Percentiles rank a stretch among this genome's conserved stretches.
phyloP scores from a whole-genome alignment of 1,284 basidiomycete genomes.

The Ceratobasidium papillatum region DNA sequence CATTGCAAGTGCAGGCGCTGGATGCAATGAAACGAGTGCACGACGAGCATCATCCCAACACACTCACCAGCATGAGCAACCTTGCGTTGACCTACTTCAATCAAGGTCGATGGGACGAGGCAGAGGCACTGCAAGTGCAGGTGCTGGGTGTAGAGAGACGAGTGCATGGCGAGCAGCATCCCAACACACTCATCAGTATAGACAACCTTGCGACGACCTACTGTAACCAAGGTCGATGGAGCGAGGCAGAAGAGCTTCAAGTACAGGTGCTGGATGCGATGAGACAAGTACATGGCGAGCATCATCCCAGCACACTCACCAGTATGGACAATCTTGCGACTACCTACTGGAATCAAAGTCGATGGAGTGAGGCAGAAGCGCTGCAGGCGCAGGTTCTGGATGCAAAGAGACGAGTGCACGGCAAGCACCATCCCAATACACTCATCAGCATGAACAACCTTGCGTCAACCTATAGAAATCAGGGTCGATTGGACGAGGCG shows the following conservation, averaged over 20 bases:
- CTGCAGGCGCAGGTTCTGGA: too few species aligned
- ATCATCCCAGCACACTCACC: neutral
- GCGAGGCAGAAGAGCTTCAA: neutral
- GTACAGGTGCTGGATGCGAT: neutral
- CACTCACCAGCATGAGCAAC: neutral
- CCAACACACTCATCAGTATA: neutral
- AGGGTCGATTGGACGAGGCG: neutral
- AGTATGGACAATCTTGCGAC: slow-evolving; percentile 3
- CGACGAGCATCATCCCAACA: neutral
- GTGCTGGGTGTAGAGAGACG: too few species aligned
- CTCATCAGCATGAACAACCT: too few species aligned
- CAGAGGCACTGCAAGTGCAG: too few species aligned
- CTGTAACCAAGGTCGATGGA: neutral
- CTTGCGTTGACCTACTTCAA: neutral
- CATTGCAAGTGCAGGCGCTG: too few species aligned
- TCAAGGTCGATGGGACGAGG: too few species aligned
- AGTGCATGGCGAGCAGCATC: too few species aligned
- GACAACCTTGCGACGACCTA: neutral
- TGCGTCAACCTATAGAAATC: neutral
- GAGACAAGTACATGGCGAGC: neutral
- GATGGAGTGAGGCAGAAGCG: neutral
- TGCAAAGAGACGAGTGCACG: too few species aligned
- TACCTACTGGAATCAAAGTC: neutral
- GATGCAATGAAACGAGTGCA: neutral
- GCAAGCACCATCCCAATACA: too few species aligned